A percentile compares a stretch with the other conserved stretches of the same genome.
Evolutionary conservation across 2,329 filamentous ascomycete species (phyloP).

Genomic region (Volutella citrinella): DNA sequence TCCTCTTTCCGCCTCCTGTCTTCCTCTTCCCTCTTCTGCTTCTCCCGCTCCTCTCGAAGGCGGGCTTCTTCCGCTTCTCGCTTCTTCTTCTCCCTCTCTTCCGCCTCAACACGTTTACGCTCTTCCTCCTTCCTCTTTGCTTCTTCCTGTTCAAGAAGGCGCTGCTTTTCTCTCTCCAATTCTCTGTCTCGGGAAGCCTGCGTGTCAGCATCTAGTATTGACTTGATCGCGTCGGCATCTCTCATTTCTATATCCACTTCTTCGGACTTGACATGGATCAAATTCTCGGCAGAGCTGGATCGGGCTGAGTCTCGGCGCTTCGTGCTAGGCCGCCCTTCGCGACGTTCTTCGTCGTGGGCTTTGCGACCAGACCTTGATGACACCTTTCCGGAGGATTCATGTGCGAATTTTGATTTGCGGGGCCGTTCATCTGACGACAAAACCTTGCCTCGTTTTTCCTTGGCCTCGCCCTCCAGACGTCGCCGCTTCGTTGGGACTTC

Average conservation of each 20-base stretch:
- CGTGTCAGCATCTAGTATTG: conserved; percentile 23
- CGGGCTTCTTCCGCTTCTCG: conserved; percentile 32
- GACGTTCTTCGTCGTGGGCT: conserved; percentile 40
- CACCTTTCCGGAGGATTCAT: conserved; percentile 36
- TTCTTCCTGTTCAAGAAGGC: conserved; percentile 29
- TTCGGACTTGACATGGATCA: conserved; percentile 56
- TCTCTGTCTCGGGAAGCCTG: conserved; percentile 37
- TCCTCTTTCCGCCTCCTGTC: conserved; percentile 33
- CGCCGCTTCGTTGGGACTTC: conserved; percentile 55
- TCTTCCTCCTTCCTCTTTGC: conserved; percentile 34
- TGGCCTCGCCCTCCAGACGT: conserved; percentile 52
- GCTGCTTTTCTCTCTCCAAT: conserved; percentile 27
- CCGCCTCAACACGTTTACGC: background rate
- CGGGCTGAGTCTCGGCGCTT: conserved; percentile 42
- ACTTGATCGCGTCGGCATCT: conserved; percentile 38
- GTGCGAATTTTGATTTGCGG: conserved; percentile 40
- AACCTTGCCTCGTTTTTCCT: conserved; percentile 46
- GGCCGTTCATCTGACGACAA: conserved; percentile 45
- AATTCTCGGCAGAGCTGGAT: conserved; percentile 41
- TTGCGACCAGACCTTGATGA: conserved; percentile 32
- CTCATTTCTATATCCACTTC: conserved; percentile 56
- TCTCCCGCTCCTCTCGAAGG: conserved; percentile 37
- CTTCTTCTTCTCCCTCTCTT: conserved; percentile 33
- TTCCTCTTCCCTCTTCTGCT: conserved; percentile 22
- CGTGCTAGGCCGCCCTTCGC: conserved; percentile 38